These are phyloP conservation scores for Neocallimastix lanati DNA, from an alignment of 192 early-diverging fungal species.

Conservation along the genomic window DNA sequence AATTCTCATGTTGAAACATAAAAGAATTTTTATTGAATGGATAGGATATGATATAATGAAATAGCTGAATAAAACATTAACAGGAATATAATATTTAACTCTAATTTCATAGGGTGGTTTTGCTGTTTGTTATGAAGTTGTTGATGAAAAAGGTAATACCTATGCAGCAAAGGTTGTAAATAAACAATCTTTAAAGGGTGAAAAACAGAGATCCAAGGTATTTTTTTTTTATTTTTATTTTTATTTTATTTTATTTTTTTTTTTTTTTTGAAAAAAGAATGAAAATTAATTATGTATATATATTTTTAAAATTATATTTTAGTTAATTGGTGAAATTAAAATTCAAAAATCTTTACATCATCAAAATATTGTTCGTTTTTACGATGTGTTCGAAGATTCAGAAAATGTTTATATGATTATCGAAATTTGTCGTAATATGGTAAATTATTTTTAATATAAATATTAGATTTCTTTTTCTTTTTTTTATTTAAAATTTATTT, in stretches of 20 bases:
- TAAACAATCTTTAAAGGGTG: slow-evolving; percentile 17
- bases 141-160: slow-evolving; percentile 15
- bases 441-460: too few relatives aligned
- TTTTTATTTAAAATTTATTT: too few relatives aligned
- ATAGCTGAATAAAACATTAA: too few relatives aligned
- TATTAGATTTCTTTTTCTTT: too few relatives aligned
- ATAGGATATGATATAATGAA: too few relatives aligned
- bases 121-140: slow-evolving; percentile 66
- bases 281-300: too few relatives aligned
- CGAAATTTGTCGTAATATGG: slow-evolving; percentile 78
- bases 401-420: slow-evolving; percentile 72
- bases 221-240: background rate
- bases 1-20: too few relatives aligned
- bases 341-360: slow-evolving; percentile 58
- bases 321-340: slow-evolving; percentile 37
- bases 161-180: slow-evolving; percentile 50
- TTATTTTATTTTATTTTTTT: too few relatives aligned
- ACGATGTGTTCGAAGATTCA: slow-evolving; percentile 73
- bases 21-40: too few relatives aligned
- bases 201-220: slow-evolving; percentile 28
- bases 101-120: slow-evolving; percentile 76
- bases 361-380: slow-evolving; percentile 59
- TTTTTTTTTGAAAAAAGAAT: too few relatives aligned
- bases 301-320: background rate
- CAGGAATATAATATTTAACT: too few relatives aligned